These are phyloP conservation scores for Favolaschia claudopus DNA, from an alignment of 768 basidiomycete genomes.

Conservation along the genomic window DNA sequence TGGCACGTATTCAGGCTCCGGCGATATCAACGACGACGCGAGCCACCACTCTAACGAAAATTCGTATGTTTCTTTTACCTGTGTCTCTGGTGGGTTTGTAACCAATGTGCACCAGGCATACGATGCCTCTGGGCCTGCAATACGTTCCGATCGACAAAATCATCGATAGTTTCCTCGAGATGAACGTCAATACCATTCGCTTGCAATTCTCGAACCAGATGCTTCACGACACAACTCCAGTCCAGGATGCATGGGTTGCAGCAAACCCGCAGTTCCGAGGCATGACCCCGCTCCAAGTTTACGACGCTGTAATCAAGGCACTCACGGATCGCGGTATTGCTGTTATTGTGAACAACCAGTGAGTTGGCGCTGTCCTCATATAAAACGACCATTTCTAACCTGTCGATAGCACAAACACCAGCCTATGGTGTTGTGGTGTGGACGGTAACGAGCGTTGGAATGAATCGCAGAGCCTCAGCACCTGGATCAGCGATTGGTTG, in stretches of 20 bases:
- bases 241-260: conserved; percentile 19
- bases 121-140: conserved; percentile 26
- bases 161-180: conserved; percentile 21
- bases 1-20: conserved; percentile 17
- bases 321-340: conserved; percentile 24
- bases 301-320: conserved; percentile 22
- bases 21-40: conserved; percentile 21
- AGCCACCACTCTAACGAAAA: conserved; percentile 20
- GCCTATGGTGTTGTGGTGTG: conserved; percentile 24
- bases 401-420: conserved; percentile 12
- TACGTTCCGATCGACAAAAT: conserved; percentile 27
- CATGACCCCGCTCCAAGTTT: conserved; percentile 22
- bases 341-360: conserved; percentile 26
- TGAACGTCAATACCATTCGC: conserved; percentile 22
- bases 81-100: too few species aligned
- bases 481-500: conserved; percentile 22
- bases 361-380: too few species aligned
- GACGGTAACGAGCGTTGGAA: conserved; percentile 28
- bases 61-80: conserved; percentile 12
- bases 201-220: conserved; percentile 24
- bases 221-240: conserved; percentile 19
- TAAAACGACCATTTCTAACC: too few species aligned
- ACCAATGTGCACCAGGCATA: too few species aligned
- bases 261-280: conserved; percentile 28
- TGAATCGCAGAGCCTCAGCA: conserved; percentile 14